These are phyloP conservation scores for Whalleya microplaca DNA, from an alignment of 2,329 filamentous ascomycete genomes.

Conservation along the genomic window DNA sequence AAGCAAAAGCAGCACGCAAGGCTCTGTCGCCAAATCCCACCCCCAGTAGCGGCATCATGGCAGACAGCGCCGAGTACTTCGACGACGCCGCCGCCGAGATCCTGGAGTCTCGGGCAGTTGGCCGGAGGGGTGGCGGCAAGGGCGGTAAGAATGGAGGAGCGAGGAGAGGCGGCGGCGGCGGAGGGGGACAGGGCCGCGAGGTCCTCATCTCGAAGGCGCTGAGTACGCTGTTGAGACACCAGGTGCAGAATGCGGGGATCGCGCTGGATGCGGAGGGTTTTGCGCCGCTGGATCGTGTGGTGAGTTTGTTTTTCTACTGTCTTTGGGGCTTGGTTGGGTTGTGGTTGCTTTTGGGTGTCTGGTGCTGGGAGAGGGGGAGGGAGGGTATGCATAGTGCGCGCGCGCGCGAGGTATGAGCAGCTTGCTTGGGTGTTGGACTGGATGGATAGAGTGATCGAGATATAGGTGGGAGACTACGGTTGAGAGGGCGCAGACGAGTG, in stretches of 20 bases:
- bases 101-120: conserved; percentile 11
- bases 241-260: conserved; percentile 60
- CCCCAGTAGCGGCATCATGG: no score
- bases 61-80: no score
- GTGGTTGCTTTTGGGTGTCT: not conserved
- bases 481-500: no score
- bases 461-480: no score
- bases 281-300: conserved; percentile 60
- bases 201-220: conserved; percentile 57
- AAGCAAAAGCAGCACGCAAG: no score
- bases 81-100: conserved; percentile 14
- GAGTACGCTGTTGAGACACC: conserved; percentile 58
- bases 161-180: conserved; percentile 32
- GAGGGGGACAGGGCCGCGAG: conserved; percentile 45
- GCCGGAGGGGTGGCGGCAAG: conserved; percentile 27
- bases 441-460: no score
- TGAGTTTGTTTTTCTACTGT: conserved; percentile 42
- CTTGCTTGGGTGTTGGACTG: no score
- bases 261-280: conserved; percentile 62
- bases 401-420: no score
- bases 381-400: no score
- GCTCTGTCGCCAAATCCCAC: no score
- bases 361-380: no score
- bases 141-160: conserved; percentile 31
- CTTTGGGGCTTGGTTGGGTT: no score